A percentile compares a stretch with the other conserved stretches of the same genome.
phyloP scores from a whole-genome alignment of 1,284 basidiomycete genomes.

The Microbotryomycetes sp. region DNA sequence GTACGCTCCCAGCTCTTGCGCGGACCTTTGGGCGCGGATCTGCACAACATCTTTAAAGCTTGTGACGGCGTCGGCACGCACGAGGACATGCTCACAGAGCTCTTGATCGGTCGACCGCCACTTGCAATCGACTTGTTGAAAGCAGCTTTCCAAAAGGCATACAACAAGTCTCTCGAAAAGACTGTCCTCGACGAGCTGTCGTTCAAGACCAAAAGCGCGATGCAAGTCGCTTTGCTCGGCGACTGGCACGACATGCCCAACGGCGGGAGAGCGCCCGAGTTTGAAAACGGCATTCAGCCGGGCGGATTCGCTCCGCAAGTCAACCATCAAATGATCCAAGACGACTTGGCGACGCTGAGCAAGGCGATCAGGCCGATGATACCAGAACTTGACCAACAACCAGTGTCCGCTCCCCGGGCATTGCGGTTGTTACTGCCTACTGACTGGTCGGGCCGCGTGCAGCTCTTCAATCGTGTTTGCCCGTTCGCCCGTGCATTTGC shows the following conservation, averaged over 20 bases:
- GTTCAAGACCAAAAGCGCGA: constrained; percentile 39
- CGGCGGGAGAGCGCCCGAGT: constrained; percentile 30
- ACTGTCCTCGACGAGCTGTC: constrained; percentile 39
- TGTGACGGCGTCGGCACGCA: constrained; percentile 39
- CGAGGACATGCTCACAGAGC: constrained; percentile 39
- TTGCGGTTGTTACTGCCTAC: constrained; percentile 36
- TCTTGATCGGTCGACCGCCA: constrained; percentile 37
- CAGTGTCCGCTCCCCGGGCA: background rate
- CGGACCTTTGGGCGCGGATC: background rate
- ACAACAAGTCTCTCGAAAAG: constrained; percentile 36
- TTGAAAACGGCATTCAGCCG: constrained; percentile 27
- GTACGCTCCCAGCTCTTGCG: background rate
- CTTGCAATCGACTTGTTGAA: constrained; percentile 38
- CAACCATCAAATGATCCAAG: constrained; percentile 3
- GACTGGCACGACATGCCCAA: constrained; percentile 28
- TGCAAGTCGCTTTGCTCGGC: constrained; percentile 37
- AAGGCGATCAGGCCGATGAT: background rate
- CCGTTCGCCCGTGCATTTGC: constrained; percentile 36
- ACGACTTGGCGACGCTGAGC: constrained; percentile 1
- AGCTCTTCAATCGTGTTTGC: constrained; percentile 38
- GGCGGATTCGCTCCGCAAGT: constrained; percentile 17
- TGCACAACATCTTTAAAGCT: constrained; percentile 10
- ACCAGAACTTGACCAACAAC: background rate
- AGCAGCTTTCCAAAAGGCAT: constrained; percentile 35
- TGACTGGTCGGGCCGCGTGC: constrained; percentile 18